phyloP scores from a whole-genome alignment of 257 asterid genomes.

The Rubia yunnanensis region DNA sequence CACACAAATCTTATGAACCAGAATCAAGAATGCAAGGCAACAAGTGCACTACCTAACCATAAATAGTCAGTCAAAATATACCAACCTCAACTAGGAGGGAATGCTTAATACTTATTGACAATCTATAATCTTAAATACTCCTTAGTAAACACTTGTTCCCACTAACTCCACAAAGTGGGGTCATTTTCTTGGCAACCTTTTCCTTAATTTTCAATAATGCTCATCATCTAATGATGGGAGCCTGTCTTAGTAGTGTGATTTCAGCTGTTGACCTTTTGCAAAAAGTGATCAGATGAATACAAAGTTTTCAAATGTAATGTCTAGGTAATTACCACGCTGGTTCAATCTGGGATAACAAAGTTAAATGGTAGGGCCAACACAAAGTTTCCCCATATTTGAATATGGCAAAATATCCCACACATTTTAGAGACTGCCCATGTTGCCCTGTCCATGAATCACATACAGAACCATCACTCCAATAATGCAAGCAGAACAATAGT shows the following conservation, averaged over 20 bases:
- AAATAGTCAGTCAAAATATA: not conserved
- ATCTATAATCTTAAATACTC: not conserved
- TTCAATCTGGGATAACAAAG: conserved; percentile 16
- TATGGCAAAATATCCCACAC: not conserved
- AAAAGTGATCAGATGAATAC: conserved; percentile 2
- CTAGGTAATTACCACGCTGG: not conserved
- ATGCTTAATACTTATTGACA: not conserved
- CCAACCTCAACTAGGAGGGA: not conserved
- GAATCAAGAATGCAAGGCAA: not conserved
- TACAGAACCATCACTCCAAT: not conserved
- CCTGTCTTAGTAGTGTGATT: not conserved
- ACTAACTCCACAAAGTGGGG: not conserved
- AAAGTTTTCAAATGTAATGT: not conserved
- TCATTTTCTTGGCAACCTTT: not conserved
- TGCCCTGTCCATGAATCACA: conserved; percentile 4
- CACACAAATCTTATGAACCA: not conserved
- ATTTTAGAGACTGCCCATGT: conserved; percentile 5
- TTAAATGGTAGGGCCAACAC: conserved; percentile 20
- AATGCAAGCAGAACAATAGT: not conserved
- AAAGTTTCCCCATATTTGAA: not conserved
- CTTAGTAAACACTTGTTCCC: not conserved
- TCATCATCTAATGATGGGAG: not conserved
- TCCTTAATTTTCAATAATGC: not conserved
- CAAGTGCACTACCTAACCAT: not conserved
- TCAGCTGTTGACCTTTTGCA: conserved; percentile 7